Evolutionary conservation across 2,329 filamentous ascomycete genomes (phyloP).

Genomic region (Colletotrichum sp.): DNA sequence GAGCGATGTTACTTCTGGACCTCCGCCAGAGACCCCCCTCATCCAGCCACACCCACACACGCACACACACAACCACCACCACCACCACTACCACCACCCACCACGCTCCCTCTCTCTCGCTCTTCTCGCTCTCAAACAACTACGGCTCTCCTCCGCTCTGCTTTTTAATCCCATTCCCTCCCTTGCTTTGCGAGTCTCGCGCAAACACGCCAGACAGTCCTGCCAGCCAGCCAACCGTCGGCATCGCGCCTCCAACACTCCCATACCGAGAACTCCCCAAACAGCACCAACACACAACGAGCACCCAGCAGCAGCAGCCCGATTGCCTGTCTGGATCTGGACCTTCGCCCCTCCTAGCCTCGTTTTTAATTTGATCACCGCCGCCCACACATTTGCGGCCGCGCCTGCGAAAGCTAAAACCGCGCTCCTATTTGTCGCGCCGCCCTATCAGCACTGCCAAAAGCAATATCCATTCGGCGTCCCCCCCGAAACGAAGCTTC

Average conservation of each 20-base stretch:
- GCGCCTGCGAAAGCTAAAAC: conserved; percentile 18
- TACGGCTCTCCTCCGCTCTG: neutral
- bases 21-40: neutral
- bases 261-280: neutral
- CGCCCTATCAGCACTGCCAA: conserved; percentile 12
- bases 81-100: neutral
- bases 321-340: conserved; percentile 17
- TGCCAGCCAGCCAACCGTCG: neutral
- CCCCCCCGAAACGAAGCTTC: conserved; percentile 14
- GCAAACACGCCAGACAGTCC: neutral
- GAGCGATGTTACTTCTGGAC: conserved; percentile 4
- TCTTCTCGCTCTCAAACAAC: neutral
- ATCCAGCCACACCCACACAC: neutral
- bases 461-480: conserved; percentile 10
- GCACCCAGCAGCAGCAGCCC: neutral
- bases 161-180: conserved; percentile 1
- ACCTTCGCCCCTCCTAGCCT: conserved; percentile 16
- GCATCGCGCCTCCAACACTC: neutral
- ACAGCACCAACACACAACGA: neutral
- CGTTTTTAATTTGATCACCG: conserved; percentile 20
- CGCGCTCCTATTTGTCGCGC: conserved; percentile 11
- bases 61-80: neutral
- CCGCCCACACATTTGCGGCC: conserved; percentile 19
- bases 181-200: neutral
- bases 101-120: neutral